Evolutionary conservation across 2,329 filamentous ascomycete genomes (phyloP).

Genomic region (Curvularia eragrostidis): DNA sequence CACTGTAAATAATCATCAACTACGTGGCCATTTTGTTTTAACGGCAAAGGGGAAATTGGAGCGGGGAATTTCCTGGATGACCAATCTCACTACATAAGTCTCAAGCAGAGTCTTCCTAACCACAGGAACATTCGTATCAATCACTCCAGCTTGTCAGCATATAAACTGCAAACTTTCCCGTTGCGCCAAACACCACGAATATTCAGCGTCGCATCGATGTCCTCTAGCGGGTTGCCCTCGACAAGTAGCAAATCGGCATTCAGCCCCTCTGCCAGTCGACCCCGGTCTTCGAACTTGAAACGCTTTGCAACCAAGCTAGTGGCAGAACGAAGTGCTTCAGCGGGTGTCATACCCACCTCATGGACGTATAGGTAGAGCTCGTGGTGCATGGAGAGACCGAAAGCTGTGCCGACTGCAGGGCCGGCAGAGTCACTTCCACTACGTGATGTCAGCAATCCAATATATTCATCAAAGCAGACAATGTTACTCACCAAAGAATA

Average conservation of each 20-base stretch:
- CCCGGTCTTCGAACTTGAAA: constrained; percentile 53
- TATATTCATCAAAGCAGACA: no score
- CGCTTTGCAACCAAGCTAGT: constrained; percentile 51
- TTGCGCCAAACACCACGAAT: constrained; percentile 55
- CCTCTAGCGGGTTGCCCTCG: constrained; percentile 52
- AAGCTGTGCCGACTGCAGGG: constrained; percentile 54
- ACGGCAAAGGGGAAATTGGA: no score
- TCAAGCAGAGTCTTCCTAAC: no score
- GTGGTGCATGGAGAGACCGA: constrained; percentile 53
- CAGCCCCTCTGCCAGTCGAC: constrained; percentile 48
- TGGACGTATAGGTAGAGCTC: constrained; percentile 53
- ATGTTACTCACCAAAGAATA: constrained; percentile 47
- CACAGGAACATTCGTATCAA: no score
- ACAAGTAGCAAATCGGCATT: constrained; percentile 55
- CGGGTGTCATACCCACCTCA: constrained; percentile 52
- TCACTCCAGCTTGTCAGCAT: constrained; percentile 28
- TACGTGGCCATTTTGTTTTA: no score
- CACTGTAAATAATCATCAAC: no score
- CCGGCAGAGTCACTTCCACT: constrained; percentile 55
- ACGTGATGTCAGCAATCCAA: constrained; percentile 9
- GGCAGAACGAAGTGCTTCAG: constrained; percentile 52
- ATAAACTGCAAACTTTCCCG: constrained; percentile 40
- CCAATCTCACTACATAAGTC: no score
- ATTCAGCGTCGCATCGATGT: constrained; percentile 52
- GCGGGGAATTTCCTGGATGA: no score